Percentiles rank a stretch among this genome's conserved stretches.
phyloP scores from a whole-genome alignment of 352 stramenopile species.

The Chrysophaeum taylorii region DNA sequence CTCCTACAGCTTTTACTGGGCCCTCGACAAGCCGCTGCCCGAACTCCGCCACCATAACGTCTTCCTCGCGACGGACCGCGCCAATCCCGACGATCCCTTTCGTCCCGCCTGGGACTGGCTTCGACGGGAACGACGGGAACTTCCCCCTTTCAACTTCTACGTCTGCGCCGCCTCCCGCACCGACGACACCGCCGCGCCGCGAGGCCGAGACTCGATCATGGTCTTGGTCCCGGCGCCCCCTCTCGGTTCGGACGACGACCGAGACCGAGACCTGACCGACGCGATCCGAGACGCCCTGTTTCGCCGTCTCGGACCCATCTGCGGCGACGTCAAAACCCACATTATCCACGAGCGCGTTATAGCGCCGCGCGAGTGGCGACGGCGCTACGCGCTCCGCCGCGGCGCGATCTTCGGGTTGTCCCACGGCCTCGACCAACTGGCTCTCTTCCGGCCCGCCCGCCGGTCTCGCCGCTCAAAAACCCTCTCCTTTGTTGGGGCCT shows the following conservation, averaged over 20 bases:
- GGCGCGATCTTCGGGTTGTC: constrained; percentile 35
- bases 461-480: constrained; percentile 32
- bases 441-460: constrained; percentile 40
- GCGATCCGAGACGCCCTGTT: constrained; percentile 33
- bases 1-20: constrained; percentile 60
- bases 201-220: constrained; percentile 51
- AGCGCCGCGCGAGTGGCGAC: constrained; percentile 29
- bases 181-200: constrained; percentile 44
- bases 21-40: constrained; percentile 34
- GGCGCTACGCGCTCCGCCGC: constrained; percentile 30
- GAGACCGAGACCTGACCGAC: constrained; percentile 29
- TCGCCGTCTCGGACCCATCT: constrained; percentile 26
- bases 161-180: constrained; percentile 46
- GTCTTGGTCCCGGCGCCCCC: constrained; percentile 50
- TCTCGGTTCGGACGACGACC: constrained; percentile 31
- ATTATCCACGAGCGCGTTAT: constrained; percentile 30
- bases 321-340: constrained; percentile 20
- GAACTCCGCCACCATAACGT: constrained; percentile 58
- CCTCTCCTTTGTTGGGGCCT: constrained; percentile 55
- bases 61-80: constrained; percentile 42
- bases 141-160: constrained; percentile 62
- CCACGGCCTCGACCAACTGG: constrained; percentile 56
- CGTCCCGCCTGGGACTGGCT: constrained; percentile 28
- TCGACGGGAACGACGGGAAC: not conserved
- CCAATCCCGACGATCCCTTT: constrained; percentile 42